phyloP scores from a whole-genome alignment of 192 early-diverging fungal genomes.

The Fimicolochytrium jonesii region DNA sequence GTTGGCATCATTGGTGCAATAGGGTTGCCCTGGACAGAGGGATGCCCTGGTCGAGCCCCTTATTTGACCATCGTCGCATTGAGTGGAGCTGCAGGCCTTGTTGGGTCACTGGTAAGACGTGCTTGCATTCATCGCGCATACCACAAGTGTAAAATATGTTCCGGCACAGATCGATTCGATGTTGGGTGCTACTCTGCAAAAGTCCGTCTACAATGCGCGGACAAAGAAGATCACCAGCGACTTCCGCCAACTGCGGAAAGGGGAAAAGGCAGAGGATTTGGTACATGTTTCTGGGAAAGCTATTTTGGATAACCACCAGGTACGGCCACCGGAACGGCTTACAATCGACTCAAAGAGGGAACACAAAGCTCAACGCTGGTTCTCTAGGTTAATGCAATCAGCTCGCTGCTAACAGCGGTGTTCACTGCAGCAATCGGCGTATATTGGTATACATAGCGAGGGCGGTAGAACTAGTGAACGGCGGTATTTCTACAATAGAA shows the following conservation, averaged over 20 bases:
- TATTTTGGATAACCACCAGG: slow-evolving; percentile 80
- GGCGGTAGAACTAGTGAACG: no score
- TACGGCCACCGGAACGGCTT: slow-evolving; percentile 29
- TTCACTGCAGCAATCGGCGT: no score
- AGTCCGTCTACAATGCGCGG: slow-evolving; percentile 65
- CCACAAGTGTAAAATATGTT: no score
- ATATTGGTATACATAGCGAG: no score
- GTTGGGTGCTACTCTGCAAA: slow-evolving; percentile 77
- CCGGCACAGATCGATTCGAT: slow-evolving; percentile 80
- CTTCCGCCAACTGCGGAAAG: slow-evolving; percentile 26
- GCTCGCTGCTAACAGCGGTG: no score
- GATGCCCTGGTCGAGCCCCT: slow-evolving; percentile 29
- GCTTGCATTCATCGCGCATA: not conserved
- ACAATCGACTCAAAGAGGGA: no score
- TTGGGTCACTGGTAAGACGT: slow-evolving; percentile 67
- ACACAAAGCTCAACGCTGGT: no score
- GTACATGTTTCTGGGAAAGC: slow-evolving; percentile 60
- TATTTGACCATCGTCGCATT: slow-evolving; percentile 44
- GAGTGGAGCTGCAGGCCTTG: slow-evolving; percentile 61
- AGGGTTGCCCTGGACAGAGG: slow-evolving; percentile 16
- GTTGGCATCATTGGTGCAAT: slow-evolving; percentile 60
- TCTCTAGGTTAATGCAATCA: no score
- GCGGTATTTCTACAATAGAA: no score
- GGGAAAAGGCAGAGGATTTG: slow-evolving; percentile 40
- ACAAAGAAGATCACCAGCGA: slow-evolving; percentile 53